Evolutionary conservation across 148 eudicot species (phyloP), one percentile per base, ranked within the genome.

Genomic region (Fagopyrum tataricum): DNA sequence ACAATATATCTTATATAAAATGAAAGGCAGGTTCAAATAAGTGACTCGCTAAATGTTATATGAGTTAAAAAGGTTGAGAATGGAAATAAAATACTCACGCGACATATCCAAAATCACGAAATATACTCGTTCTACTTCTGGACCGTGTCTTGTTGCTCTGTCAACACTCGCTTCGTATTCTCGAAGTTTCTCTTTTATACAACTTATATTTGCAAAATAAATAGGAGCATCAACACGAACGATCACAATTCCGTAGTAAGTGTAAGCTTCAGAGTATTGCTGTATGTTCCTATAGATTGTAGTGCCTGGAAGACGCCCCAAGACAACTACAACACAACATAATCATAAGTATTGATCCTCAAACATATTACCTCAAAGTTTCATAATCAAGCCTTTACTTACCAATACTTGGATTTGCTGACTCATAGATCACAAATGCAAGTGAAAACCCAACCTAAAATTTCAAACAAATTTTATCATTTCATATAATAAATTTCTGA

Each of bases 291-390:
- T 86, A 70, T 96, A 96, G 20, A 92, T 82, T 51, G 96, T 96
- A 68, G 99, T 96, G 37, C 99, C 99, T 0, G 99, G 99, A 74
- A 96, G 96, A 53, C 99, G 97, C 23, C 99, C 99, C 84, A 96
- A 79, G 75, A 86, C 85, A 81, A 97, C 99, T 96, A 96, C 80
- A 82, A 58, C 11, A 67, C 24, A n/a, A 53, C 23, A 8, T 20
- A 53, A 3, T 6, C 21, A 7, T 15, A 52, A 20, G 0, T 55
- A n/a, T n/a, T n/a, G n/a, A n/a, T 2, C 37, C 37, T 31, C 37
- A 31, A 3, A 31, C 37, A 31, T 31, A 31, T 31, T 31, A 31
- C 2, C 2, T 31, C 37, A 31, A 7, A 55, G 68, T 31, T 12
- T 31, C 4, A 64, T 21, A 64, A 15, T 64, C 4, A 37, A 62